These are phyloP conservation scores for Teratosphaeria viscida DNA, from an alignment of 2,329 filamentous ascomycete genomes.

Conservation along the genomic window DNA sequence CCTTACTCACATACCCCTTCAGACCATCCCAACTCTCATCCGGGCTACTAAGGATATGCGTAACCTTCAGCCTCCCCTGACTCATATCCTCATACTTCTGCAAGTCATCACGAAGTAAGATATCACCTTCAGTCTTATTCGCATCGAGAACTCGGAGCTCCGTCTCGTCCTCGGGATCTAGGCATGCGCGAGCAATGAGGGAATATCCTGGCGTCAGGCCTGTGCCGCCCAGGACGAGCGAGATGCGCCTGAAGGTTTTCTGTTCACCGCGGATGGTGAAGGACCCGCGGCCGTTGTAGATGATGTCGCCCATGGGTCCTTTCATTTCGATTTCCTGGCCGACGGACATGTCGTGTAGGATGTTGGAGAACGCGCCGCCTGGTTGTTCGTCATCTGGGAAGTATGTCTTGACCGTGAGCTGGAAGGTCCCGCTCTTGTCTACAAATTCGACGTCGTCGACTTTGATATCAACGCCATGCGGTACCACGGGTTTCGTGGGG, in stretches of 20 bases:
- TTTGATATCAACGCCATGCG: neutral
- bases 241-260: slow-evolving; percentile 34
- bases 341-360: slow-evolving; percentile 40
- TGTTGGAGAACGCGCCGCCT: slow-evolving; percentile 44
- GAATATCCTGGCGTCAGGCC: slow-evolving; percentile 45
- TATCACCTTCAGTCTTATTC: slow-evolving; percentile 39
- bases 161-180: slow-evolving; percentile 21
- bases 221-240: slow-evolving; percentile 41
- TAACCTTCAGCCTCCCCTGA: slow-evolving; percentile 32
- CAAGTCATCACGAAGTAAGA: slow-evolving; percentile 36
- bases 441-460: slow-evolving; percentile 5
- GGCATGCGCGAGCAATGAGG: slow-evolving; percentile 36
- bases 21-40: slow-evolving; percentile 36
- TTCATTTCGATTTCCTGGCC: slow-evolving; percentile 43
- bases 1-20: slow-evolving; percentile 35
- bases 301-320: slow-evolving; percentile 42
- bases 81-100: slow-evolving; percentile 30
- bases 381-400: slow-evolving; percentile 38
- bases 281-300: slow-evolving; percentile 36
- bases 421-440: slow-evolving; percentile 34
- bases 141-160: slow-evolving; percentile 37
- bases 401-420: slow-evolving; percentile 44
- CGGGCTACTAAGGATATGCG: slow-evolving; percentile 39
- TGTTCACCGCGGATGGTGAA: slow-evolving; percentile 37
- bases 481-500: slow-evolving; percentile 37